These are phyloP conservation scores for Vigna unguiculata DNA, from an alignment of 306 rosid species.

Conservation along the genomic window DNA sequence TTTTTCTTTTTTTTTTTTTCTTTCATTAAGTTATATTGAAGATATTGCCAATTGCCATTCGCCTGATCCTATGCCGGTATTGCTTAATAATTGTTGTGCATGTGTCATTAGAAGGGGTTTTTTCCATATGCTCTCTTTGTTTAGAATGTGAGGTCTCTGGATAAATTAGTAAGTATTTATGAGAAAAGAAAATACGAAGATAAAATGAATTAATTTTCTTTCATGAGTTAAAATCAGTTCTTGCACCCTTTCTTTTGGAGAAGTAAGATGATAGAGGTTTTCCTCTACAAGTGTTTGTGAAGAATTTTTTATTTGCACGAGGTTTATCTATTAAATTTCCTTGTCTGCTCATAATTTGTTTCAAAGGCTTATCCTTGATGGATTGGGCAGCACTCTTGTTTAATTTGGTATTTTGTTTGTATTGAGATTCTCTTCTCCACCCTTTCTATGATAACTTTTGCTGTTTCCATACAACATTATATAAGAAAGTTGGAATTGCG, in stretches of 20 bases:
- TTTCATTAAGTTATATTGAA: neutral
- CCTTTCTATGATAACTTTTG: constrained; percentile 13
- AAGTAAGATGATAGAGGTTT: neutral
- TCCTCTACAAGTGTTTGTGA: neutral
- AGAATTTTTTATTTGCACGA: neutral
- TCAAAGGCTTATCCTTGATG: constrained; percentile 23
- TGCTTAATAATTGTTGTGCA: constrained; percentile 18
- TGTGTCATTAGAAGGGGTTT: constrained; percentile 10
- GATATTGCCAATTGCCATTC: constrained; percentile 4
- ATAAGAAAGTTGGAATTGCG: neutral
- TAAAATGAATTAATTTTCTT: neutral
- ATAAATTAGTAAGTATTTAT: neutral
- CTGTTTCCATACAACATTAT: constrained; percentile 7
- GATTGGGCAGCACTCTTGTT: neutral
- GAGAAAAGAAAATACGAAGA: neutral
- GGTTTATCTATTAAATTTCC: neutral
- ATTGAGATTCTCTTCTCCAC: constrained; percentile 23
- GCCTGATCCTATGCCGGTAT: constrained; percentile 20
- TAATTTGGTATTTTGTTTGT: constrained; percentile 28
- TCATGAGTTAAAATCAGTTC: neutral
- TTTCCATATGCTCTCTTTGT: constrained; percentile 12
- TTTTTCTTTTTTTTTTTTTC: neutral
- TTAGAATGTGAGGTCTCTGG: neutral
- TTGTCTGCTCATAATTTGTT: constrained; percentile 17
- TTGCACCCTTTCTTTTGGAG: neutral